Evolutionary conservation across 2,329 filamentous ascomycete genomes (phyloP).

Genomic region (Cryphonectria naterciae): DNA sequence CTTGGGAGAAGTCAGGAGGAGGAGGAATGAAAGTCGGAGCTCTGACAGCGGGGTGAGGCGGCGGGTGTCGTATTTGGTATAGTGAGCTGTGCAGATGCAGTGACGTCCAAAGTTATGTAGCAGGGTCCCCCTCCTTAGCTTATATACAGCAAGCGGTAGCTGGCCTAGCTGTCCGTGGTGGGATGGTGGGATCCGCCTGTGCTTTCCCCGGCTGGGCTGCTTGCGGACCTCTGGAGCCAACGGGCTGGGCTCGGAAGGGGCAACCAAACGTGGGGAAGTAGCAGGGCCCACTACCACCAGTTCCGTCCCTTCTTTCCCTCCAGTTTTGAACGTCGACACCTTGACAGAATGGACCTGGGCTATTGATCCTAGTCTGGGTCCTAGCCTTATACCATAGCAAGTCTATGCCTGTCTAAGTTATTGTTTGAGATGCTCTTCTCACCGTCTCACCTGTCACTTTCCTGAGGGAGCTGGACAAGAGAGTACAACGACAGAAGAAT

Average conservation of each 20-base stretch:
- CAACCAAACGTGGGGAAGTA: background rate
- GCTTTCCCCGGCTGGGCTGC: background rate
- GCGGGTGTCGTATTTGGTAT: background rate
- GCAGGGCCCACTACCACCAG: no score
- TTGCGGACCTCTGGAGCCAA: background rate
- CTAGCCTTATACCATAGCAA: no score
- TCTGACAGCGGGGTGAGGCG: background rate
- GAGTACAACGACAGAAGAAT: background rate
- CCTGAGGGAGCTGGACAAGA: background rate
- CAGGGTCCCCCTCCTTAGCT: background rate
- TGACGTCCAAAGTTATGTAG: background rate
- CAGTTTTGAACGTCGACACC: background rate
- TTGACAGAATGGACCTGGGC: background rate
- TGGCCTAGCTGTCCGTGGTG: background rate
- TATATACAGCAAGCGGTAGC: background rate
- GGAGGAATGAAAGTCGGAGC: background rate
- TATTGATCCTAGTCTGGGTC: background rate
- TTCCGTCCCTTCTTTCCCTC: background rate
- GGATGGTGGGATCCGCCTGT: background rate
- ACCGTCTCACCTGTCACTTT: no score
- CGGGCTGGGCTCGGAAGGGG: no score
- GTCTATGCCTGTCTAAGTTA: background rate
- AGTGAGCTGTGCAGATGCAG: no score
- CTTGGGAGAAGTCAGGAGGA: background rate
- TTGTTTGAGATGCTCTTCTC: background rate